Evolutionary conservation across 129 eudicot species (phyloP).

Genomic region (Helianthus annuus): DNA sequence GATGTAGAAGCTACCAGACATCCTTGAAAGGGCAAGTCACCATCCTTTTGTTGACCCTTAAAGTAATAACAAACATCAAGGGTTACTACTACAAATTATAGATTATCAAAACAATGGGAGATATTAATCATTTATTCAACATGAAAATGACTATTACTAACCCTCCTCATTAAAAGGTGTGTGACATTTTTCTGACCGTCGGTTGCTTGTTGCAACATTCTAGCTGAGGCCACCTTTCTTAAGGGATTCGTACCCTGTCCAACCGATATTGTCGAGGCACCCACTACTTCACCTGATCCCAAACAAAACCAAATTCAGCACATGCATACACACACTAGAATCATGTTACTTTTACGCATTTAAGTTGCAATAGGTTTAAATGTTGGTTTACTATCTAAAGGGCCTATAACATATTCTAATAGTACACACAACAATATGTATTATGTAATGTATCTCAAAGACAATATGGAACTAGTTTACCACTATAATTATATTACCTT

Average conservation of each 20-base stretch:
- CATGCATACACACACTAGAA: conserved; percentile 2
- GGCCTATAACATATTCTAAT: neutral
- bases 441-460: conserved; percentile 11
- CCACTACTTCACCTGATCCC: conserved; percentile 90
- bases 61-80: conserved; percentile 22
- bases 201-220: conserved; percentile 81
- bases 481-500: conserved; percentile 58
- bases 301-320: conserved; percentile 11
- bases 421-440: too few relatives aligned
- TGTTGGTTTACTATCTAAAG: neutral
- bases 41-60: conserved; percentile 57
- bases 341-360: neutral
- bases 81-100: neutral
- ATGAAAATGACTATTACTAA: conserved; percentile 32
- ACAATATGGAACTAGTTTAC: conserved; percentile 7
- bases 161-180: conserved; percentile 70
- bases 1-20: conserved; percentile 68
- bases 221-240: conserved; percentile 78
- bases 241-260: conserved; percentile 71
- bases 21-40: conserved; percentile 47
- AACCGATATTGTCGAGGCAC: conserved; percentile 82
- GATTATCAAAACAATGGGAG: conserved; percentile 18
- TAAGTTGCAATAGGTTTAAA: neutral
- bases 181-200: conserved; percentile 50
- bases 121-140: conserved; percentile 4